phyloP scores from a whole-genome alignment of 768 basidiomycete genomes.

The Kwoniella botswanensis region DNA sequence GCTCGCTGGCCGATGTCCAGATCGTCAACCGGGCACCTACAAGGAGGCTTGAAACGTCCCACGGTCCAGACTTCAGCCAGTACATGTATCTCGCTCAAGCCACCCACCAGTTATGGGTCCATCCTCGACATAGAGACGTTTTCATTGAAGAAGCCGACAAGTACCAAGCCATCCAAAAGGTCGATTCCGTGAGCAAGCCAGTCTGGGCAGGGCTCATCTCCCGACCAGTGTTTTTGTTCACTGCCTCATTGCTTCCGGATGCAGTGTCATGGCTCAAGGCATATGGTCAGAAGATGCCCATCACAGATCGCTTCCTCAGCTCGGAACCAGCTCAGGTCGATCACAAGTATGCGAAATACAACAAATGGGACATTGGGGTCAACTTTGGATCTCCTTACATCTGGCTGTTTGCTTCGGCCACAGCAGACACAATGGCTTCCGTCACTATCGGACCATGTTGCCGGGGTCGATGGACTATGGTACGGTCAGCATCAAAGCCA shows the following conservation, averaged over 20 bases:
- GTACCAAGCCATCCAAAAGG: conserved; percentile 21
- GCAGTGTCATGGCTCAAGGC: conserved; percentile 28
- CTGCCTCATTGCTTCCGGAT: conserved; percentile 22
- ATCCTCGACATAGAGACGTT: conserved; percentile 15
- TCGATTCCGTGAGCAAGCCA: conserved; percentile 17
- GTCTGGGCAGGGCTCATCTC: conserved; percentile 17
- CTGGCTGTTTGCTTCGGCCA: no score
- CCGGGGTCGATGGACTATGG: no score
- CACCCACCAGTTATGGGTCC: conserved; percentile 30
- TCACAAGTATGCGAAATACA: no score
- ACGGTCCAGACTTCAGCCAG: conserved; percentile 10
- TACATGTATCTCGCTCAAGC: conserved; percentile 21
- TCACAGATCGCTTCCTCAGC: conserved; percentile 9
- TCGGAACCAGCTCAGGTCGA: conserved; percentile 28
- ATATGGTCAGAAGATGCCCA: conserved; percentile 35
- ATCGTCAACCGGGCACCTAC: neutral
- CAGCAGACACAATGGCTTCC: no score
- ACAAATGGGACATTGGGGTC: no score
- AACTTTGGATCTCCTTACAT: no score
- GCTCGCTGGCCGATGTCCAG: conserved; percentile 22
- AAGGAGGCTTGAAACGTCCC: neutral
- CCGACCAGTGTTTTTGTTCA: conserved; percentile 26
- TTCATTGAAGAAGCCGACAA: conserved; percentile 17
- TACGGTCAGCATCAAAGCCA: neutral
- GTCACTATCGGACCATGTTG: no score